Base-by-base conservation (phyloP, 176 grass and related monocot species). In the Phoenix dactylifera region DNA sequence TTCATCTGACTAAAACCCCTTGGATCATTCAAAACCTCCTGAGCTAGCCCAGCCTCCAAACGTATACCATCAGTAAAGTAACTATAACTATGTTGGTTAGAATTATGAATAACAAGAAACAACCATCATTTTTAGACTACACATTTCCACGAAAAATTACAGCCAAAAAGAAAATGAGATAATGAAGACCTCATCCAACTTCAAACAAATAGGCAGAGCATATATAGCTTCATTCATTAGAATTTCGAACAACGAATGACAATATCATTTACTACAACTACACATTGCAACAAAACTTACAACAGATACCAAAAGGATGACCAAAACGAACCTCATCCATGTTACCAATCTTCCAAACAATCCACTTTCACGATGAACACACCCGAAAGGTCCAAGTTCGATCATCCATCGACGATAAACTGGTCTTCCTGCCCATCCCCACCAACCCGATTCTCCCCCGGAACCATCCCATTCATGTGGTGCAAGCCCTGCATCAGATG, bases 361-460 rank as follows among this genome's bases (percentile, higher is more conserved):
- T 48, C 18, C 60, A 22, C 15, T 18, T 22, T 63, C 4, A 44
- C 35, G 12, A 44, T 48, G 60, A 50, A 22, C 12, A 49, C 60
- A 7, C 4, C 44, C 49, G 16, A 30, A 50, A 48, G 18, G 32
- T 15, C 18, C 9, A 63, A 22, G 26, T 30, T 29, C 26, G 15
- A 60, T 63, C 18, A 63, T 48, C 49, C 60, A 63, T 59, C 57
- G 3, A 63, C 60, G 7, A 63, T 63, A 20, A 49, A 63, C 3
- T 63, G 60, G 49, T 63, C 60, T 16, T 63, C 60, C 2, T 26
- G 10, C 22, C 60, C 60, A 49, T 63, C 60, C 18, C 60, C 60
- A 6, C 20, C 30, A 22, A 22, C 32, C n/a, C 59, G 59, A 22
- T 63, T 44, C 60, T 63, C 60, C 15, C 60, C 60, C 14, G 18